Evolutionary conservation across 2,329 filamentous ascomycete species (phyloP).

Genomic region (Trichophyton benhamiae): DNA sequence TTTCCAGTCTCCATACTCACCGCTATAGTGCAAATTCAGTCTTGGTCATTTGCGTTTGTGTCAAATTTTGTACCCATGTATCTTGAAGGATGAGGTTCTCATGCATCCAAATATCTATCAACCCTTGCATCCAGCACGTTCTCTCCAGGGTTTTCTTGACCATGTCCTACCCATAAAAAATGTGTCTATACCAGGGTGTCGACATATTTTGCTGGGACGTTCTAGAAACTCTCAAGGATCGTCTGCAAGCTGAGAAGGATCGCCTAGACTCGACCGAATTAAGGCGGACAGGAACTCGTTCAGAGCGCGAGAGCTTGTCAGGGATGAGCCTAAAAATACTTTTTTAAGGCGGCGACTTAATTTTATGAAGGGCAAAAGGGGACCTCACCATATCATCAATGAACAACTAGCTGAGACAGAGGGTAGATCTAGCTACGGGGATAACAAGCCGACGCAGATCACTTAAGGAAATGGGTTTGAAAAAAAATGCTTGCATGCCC

Average conservation of each 20-base stretch:
- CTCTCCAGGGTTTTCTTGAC: not conserved
- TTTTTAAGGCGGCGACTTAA: too few species aligned
- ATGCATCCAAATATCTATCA: not conserved
- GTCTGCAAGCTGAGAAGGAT: not conserved
- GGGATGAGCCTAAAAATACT: not conserved
- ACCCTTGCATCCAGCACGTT: not conserved
- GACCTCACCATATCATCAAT: too few species aligned
- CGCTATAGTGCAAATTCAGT: not conserved
- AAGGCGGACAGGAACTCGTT: not conserved
- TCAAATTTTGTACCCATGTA: not conserved
- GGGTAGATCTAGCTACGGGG: not conserved
- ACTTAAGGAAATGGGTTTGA: not conserved
- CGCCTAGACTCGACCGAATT: not conserved
- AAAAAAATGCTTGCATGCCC: too few species aligned
- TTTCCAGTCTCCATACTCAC: not conserved
- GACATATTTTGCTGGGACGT: not conserved
- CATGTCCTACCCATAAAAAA: not conserved
- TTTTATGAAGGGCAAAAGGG: too few species aligned
- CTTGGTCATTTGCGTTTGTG: not conserved
- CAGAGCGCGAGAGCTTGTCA: not conserved
- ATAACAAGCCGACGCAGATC: not conserved
- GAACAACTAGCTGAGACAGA: not conserved
- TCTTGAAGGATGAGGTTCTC: not conserved
- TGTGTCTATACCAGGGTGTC: not conserved
- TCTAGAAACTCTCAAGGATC: not conserved